These are phyloP conservation scores for Vanrija humicola DNA, from an alignment of 1,284 basidiomycete species.

Conservation along the genomic window DNA sequence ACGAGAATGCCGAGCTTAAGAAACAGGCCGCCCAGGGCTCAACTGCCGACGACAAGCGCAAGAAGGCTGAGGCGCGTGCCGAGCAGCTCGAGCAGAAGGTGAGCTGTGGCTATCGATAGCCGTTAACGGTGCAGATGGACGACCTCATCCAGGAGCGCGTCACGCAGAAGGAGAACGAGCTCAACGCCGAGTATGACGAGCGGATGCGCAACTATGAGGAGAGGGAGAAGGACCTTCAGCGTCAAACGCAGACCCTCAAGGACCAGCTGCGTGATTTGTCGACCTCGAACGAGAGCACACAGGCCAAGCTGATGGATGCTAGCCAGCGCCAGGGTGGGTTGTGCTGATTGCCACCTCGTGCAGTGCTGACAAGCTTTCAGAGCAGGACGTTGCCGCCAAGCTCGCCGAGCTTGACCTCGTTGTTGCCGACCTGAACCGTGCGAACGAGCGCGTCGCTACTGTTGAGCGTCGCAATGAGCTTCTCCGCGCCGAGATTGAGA, in stretches of 20 bases:
- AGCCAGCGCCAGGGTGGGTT: slow-evolving; percentile 73
- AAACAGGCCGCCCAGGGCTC: slow-evolving; percentile 64
- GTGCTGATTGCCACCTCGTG: not conserved
- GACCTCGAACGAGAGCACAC: slow-evolving; percentile 82
- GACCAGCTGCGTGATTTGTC: slow-evolving; percentile 85
- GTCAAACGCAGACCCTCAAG: slow-evolving; percentile 77
- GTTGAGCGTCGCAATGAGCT: slow-evolving; percentile 92
- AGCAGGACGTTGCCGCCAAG: slow-evolving; percentile 83
- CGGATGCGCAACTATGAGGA: slow-evolving; percentile 91
- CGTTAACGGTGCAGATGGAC: slow-evolving; percentile 65
- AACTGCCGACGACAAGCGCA: slow-evolving; percentile 66
- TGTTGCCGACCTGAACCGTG: slow-evolving; percentile 83
- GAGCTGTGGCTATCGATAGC: slow-evolving; percentile 18
- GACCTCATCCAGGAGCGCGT: slow-evolving; percentile 80
- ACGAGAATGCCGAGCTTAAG: slow-evolving; percentile 74
- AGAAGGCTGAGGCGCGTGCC: slow-evolving; percentile 66
- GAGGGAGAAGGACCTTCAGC: slow-evolving; percentile 86
- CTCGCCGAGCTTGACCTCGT: slow-evolving; percentile 89
- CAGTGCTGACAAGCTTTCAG: slow-evolving; percentile 50
- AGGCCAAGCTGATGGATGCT: slow-evolving; percentile 84
- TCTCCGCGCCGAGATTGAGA: slow-evolving; percentile 86
- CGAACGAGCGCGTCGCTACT: slow-evolving; percentile 83
- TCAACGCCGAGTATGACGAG: slow-evolving; percentile 95
- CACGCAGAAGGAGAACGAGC: slow-evolving; percentile 84
- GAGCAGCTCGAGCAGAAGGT: slow-evolving; percentile 82